phyloP scores from a whole-genome alignment of 192 early-diverging fungal genomes.

The Dissophora ornata region DNA sequence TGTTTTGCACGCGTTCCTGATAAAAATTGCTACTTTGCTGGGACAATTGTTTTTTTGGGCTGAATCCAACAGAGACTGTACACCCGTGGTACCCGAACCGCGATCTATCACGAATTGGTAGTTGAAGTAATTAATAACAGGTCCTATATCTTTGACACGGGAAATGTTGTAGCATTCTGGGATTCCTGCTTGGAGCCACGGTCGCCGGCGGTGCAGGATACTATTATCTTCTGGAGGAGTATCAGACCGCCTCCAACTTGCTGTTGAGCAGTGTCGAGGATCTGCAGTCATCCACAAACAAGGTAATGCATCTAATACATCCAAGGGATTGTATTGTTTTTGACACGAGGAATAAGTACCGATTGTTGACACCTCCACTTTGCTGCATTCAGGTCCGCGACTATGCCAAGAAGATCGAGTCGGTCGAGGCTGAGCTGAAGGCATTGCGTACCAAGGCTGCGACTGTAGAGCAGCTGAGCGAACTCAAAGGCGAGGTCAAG shows the following conservation, averaged over 20 bases:
- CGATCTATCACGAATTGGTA: too few species aligned
- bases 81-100: too few species aligned
- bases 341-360: too few species aligned
- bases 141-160: too few species aligned
- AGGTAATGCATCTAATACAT: conserved; percentile 56
- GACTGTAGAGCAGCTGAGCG: conserved; percentile 67
- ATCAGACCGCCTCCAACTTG: conserved; percentile 76
- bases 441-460: conserved; percentile 67
- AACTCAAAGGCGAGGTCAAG: conserved; percentile 62
- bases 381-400: conserved; percentile 64
- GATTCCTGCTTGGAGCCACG: conserved; percentile 83
- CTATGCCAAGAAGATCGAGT: conserved; percentile 83
- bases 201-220: conserved; percentile 80
- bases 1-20: too few species aligned
- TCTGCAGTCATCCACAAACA: conserved; percentile 79
- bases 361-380: too few species aligned
- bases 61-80: too few species aligned
- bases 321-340: too few species aligned
- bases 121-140: too few species aligned
- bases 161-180: conserved; percentile 77
- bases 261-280: conserved; percentile 83
- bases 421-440: conserved; percentile 73
- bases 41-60: too few species aligned
- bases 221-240: conserved; percentile 89
- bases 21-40: too few species aligned